Percentiles rank a stretch among this genome's conserved stretches.
Conservation (phyloP, 768 basidiomycete species). For the Tricholoma sp. region DNA sequence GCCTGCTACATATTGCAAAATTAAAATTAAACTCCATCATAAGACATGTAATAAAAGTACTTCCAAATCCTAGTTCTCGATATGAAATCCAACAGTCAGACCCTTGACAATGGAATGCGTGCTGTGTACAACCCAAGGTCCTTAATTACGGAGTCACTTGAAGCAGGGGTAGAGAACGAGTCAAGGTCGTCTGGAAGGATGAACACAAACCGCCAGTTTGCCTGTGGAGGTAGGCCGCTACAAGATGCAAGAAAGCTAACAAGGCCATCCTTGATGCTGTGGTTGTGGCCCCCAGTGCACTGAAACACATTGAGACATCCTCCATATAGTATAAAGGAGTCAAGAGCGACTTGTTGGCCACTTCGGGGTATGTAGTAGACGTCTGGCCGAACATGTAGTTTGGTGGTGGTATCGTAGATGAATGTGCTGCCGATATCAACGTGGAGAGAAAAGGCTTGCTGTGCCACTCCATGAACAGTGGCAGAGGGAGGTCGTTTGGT, state of each 20-base stretch:
- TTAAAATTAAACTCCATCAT: neutral
- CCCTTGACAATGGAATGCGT: neutral
- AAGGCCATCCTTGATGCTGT: constrained; percentile 5
- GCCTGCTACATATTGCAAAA: neutral
- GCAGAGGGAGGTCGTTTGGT: neutral
- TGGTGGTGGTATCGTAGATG: neutral
- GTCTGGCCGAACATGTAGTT: neutral
- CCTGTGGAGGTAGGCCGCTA: constrained; percentile 5
- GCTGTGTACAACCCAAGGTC: neutral
- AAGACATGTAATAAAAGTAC: neutral
- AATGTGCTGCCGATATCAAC: neutral
- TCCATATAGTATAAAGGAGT: neutral
- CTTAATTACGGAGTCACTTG: constrained; percentile 5
- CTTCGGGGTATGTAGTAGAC: neutral
- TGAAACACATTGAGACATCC: neutral
- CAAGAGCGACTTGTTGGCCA: neutral
- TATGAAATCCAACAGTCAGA: neutral
- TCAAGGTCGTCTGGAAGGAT: constrained; percentile 4
- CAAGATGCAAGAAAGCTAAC: constrained; percentile 5
- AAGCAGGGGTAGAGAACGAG: constrained; percentile 8
- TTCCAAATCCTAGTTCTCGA: neutral
- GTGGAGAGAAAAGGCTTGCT: neutral
- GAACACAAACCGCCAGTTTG: constrained; percentile 8
- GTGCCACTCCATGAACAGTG: neutral
- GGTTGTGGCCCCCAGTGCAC: neutral